phyloP scores from a whole-genome alignment of 1,284 basidiomycete genomes.

The Ceratobasidium sp. region DNA sequence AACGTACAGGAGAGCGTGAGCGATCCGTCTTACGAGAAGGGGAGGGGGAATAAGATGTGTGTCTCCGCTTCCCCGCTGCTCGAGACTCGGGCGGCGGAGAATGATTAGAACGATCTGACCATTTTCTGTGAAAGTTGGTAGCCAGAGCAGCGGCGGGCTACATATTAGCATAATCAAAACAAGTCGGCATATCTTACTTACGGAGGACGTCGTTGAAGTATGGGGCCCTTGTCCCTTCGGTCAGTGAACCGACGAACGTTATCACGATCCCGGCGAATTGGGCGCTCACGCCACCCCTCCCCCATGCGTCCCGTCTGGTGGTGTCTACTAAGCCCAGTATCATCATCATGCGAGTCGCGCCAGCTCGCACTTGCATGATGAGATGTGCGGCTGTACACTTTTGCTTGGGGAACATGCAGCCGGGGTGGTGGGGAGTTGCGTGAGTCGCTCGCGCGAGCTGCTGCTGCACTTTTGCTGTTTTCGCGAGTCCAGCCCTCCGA shows the following conservation, averaged over 20 bases:
- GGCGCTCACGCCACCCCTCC: conserved; percentile 41
- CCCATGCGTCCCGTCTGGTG: conserved; percentile 39
- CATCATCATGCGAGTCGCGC: conserved; percentile 33
- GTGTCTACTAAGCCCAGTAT: neutral
- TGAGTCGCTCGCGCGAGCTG: conserved; percentile 25
- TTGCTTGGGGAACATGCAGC: conserved; percentile 25
- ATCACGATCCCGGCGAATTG: conserved; percentile 29
- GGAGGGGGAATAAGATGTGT: conserved; percentile 35
- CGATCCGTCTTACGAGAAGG: conserved; percentile 39
- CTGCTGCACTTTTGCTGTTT: conserved; percentile 38
- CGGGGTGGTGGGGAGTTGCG: conserved; percentile 30
- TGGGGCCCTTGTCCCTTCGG: conserved; percentile 32
- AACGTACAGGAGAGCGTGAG: conserved; percentile 30
- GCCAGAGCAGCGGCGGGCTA: neutral
- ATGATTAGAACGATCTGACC: conserved; percentile 16
- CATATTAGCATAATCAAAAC: conserved; percentile 14
- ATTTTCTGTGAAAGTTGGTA: conserved; percentile 16
- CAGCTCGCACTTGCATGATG: conserved; percentile 28
- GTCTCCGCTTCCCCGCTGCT: conserved; percentile 26
- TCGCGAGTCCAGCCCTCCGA: conserved; percentile 40
- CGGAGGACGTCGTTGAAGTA: conserved; percentile 29
- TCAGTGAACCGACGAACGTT: conserved; percentile 22
- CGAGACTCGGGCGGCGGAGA: conserved; percentile 30
- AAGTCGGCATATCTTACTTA: neutral
- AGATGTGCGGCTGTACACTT: conserved; percentile 34